These are phyloP conservation scores for Mycena venus DNA, from an alignment of 768 basidiomycete genomes.

Conservation along the genomic window DNA sequence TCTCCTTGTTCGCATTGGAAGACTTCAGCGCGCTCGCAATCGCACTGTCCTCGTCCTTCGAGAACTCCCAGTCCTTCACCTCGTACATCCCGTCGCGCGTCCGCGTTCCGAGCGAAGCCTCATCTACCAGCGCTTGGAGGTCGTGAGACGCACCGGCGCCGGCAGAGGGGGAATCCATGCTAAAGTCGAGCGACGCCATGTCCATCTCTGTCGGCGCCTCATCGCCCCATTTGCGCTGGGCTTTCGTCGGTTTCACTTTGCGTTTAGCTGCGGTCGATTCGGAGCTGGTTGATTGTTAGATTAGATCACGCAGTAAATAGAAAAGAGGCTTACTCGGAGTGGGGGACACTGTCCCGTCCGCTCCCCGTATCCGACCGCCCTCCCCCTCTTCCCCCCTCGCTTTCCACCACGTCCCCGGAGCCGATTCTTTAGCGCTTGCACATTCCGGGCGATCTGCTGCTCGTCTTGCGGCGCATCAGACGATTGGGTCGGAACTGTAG, in stretches of 20 bases:
- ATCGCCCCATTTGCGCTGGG: slow-evolving; percentile 94
- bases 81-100: slow-evolving; percentile 77
- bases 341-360: slow-evolving; percentile 72
- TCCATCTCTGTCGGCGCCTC: slow-evolving; percentile 84
- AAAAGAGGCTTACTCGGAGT: slow-evolving; percentile 74
- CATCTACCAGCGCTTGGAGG: slow-evolving; percentile 74
- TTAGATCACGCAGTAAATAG: background rate
- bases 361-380: slow-evolving; percentile 63
- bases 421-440: slow-evolving; percentile 89
- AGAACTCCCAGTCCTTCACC: slow-evolving; percentile 87
- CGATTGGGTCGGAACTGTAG: slow-evolving; percentile 61
- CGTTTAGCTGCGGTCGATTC: slow-evolving; percentile 68
- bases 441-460: slow-evolving; percentile 92
- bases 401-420: slow-evolving; percentile 82
- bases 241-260: slow-evolving; percentile 70
- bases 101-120: slow-evolving; percentile 81
- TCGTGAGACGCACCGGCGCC: slow-evolving; percentile 57
- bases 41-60: slow-evolving; percentile 60
- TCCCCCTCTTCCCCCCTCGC: slow-evolving; percentile 61
- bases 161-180: slow-evolving; percentile 53
- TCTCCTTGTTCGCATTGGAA: slow-evolving; percentile 46
- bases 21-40: slow-evolving; percentile 72
- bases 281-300: slow-evolving; percentile 56
- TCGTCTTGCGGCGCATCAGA: slow-evolving; percentile 76
- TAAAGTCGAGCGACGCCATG: slow-evolving; percentile 95